Evolutionary conservation across 768 basidiomycete genomes (phyloP).

Genomic region (Panus rudis): DNA sequence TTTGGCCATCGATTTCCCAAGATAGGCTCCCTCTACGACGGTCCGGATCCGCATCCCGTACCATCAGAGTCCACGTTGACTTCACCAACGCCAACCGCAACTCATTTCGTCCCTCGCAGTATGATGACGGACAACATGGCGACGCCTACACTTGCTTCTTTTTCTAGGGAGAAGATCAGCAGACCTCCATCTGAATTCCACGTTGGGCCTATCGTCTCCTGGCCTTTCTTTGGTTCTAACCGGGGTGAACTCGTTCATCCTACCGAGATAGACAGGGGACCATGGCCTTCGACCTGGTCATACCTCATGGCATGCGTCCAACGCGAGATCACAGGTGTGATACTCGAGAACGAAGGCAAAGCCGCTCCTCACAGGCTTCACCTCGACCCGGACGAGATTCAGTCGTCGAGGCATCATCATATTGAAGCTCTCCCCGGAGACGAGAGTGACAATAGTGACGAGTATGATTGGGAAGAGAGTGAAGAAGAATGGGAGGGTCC

Average conservation of each 20-base stretch:
- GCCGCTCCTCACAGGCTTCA: slow-evolving; percentile 71
- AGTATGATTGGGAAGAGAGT: slow-evolving; percentile 74
- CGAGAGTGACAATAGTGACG: slow-evolving; percentile 69
- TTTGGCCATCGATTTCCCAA: slow-evolving; percentile 71
- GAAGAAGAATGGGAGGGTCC: slow-evolving; percentile 77
- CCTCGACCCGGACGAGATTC: slow-evolving; percentile 74
- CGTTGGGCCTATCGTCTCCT: slow-evolving; percentile 79
- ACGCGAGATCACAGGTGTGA: slow-evolving; percentile 70
- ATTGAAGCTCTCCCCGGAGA: slow-evolving; percentile 64
- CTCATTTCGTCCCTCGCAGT: slow-evolving; percentile 10
- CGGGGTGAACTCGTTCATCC: slow-evolving; percentile 67
- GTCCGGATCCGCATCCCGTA: slow-evolving; percentile 22
- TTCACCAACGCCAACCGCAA: slow-evolving; percentile 21
- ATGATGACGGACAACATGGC: background rate
- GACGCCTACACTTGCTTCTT: no score
- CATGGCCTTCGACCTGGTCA: slow-evolving; percentile 53
- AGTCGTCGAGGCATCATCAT: slow-evolving; percentile 62
- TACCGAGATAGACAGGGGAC: slow-evolving; percentile 70
- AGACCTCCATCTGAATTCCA: slow-evolving; percentile 34
- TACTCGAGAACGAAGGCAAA: slow-evolving; percentile 71
- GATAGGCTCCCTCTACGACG: slow-evolving; percentile 70
- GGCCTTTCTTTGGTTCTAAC: slow-evolving; percentile 86
- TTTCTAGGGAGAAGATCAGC: no score
- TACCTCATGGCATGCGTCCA: slow-evolving; percentile 62
- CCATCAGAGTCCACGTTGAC: slow-evolving; percentile 15